Base-by-base conservation (phyloP, 1,139 yeast genomes). In the Scheffersomyces insectosa region DNA sequence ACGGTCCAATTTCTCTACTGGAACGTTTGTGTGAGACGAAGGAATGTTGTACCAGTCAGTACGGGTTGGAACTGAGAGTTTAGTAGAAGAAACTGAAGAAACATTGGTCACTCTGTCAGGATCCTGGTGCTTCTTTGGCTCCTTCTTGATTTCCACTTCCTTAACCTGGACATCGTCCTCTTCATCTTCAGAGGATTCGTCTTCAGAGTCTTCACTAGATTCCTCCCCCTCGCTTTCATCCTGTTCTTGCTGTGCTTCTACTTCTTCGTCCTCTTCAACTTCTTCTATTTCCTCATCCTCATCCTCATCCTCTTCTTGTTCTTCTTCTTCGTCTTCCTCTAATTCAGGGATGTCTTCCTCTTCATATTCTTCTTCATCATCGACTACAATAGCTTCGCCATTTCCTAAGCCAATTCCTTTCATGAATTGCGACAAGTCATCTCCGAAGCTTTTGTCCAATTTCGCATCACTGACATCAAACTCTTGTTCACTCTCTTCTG, bases 31-130 rank as follows among this genome's bases (percentile, higher is more conserved):
- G 14, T 79, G 72, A 11, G 70, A 63, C 16, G 57, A 49, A 8
- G 66, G 63, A 10, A 61, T 59, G 48, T 84, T 79, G 62, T 82
- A 88, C 97, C 97, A 89, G 50, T 86, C 90, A 14, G 80, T 70
- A 54, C 85, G 79, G 33, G 85, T 80, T 15, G 86, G 84, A 30
- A 89, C 67, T 1, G 73, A 46, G 38, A 88, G 72, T 50, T 79
- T 82, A 35, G 80, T 79, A 14, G 84, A 70, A 39, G 71, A 71
- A 15, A 85, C 84, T 3, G 83, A 69, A 38, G 80, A 72, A 33
- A 82, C 65, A 49, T 80, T 72, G 12, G 78, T 72, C 28, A 84
- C 57, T 60, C 73, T 74, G 58, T 75, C 75, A 4, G 66, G 35
- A 56, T 62, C 46, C 47, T 59, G 36, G 55, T 56, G 57, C 59